Evolutionary conservation across 345 rosid genomes (phyloP).

Genomic region (Abelmoschus esculentus): DNA sequence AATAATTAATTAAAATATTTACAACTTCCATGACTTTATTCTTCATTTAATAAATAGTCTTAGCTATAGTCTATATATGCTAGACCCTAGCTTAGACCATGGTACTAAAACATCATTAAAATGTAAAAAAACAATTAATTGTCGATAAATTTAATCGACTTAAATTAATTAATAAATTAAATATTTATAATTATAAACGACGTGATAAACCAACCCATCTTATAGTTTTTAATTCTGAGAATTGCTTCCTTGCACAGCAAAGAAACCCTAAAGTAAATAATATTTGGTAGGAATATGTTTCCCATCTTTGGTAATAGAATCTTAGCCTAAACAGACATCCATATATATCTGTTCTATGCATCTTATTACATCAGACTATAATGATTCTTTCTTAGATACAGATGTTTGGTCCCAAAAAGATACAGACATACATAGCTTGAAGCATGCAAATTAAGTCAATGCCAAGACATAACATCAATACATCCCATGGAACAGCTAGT

Average conservation of each 20-base stretch:
- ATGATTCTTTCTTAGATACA: neutral
- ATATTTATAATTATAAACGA: too few species aligned
- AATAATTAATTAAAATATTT: neutral
- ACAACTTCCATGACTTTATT: neutral
- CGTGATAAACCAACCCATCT: too few species aligned
- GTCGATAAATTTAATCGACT: too few species aligned
- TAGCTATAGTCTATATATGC: neutral
- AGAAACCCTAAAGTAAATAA: neutral
- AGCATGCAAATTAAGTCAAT: neutral
- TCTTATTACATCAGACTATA: too few species aligned
- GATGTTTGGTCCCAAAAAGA: neutral
- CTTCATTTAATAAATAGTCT: neutral
- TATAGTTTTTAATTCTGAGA: too few species aligned
- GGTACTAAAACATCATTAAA: neutral
- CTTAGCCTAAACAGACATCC: too few species aligned
- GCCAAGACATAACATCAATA: neutral
- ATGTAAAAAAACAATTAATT: too few species aligned
- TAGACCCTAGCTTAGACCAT: neutral
- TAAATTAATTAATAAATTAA: too few species aligned
- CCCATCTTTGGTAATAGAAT: neutral
- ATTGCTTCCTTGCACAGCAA: neutral
- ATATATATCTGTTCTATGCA: too few species aligned
- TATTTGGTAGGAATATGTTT: neutral
- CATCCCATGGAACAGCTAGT: neutral
- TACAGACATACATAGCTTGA: neutral